Evolutionary conservation across 805 yeast genomes (phyloP).

Genomic region (Zygoascus flipseniorum): DNA sequence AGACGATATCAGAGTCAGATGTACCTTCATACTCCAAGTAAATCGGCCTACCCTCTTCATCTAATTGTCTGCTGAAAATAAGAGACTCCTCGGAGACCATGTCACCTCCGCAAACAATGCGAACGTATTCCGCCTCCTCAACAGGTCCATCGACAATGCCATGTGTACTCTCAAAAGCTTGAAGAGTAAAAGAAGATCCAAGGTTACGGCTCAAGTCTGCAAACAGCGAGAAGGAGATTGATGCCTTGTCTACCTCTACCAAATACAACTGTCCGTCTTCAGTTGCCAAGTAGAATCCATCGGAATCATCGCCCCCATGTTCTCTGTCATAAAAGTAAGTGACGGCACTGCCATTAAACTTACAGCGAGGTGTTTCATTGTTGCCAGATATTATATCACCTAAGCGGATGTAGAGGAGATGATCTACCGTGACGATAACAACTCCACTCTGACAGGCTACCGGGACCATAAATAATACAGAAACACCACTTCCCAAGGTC

Average conservation of each 20-base stretch:
- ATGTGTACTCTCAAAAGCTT: slow-evolving; percentile 16
- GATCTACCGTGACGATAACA: slow-evolving; percentile 34
- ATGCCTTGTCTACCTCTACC: slow-evolving; percentile 9
- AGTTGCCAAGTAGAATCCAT: neutral
- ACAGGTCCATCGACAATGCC: slow-evolving; percentile 5
- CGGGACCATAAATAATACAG: slow-evolving; percentile 38
- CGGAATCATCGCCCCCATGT: slow-evolving; percentile 9
- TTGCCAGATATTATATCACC: slow-evolving; percentile 44
- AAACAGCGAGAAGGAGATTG: slow-evolving; percentile 7
- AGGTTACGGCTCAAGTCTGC: slow-evolving; percentile 24
- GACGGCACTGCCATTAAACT: slow-evolving; percentile 33
- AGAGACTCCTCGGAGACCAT: slow-evolving; percentile 34
- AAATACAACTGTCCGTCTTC: slow-evolving; percentile 9
- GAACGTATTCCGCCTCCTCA: slow-evolving; percentile 5
- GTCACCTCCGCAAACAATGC: slow-evolving; percentile 34
- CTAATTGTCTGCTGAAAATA: slow-evolving; percentile 19
- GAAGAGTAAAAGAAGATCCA: slow-evolving; percentile 25
- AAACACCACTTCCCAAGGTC: slow-evolving; percentile 19
- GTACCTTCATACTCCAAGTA: slow-evolving; percentile 19
- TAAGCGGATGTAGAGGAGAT: slow-evolving; percentile 32
- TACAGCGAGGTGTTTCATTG: slow-evolving; percentile 26
- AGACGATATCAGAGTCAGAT: slow-evolving; percentile 44
- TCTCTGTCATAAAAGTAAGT: slow-evolving; percentile 23
- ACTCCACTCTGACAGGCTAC: slow-evolving; percentile 20
- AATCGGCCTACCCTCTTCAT: neutral